phyloP scores from a whole-genome alignment of 2,329 filamentous ascomycete genomes.

The Colletotrichum echinochloae region DNA sequence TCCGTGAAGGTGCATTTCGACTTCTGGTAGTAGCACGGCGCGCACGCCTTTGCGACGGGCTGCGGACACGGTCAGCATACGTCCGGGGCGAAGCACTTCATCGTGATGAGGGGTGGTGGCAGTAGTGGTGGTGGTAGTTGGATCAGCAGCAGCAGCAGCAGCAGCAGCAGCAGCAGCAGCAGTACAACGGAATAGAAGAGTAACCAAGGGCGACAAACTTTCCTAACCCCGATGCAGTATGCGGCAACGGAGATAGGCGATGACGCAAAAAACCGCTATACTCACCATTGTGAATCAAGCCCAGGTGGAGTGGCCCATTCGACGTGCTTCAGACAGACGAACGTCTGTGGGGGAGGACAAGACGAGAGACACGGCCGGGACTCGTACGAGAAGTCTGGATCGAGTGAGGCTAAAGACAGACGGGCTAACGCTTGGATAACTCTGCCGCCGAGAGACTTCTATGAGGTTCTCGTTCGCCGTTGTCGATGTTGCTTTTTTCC shows the following conservation, averaged over 20 bases:
- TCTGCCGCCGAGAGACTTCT: background rate
- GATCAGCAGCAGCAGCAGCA: background rate
- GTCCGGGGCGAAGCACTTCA: background rate
- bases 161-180: background rate
- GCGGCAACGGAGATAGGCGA: conserved; percentile 20
- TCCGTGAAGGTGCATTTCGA: conserved; percentile 40
- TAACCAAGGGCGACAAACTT: background rate
- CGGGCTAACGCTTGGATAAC: conserved; percentile 13
- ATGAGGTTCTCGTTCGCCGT: background rate
- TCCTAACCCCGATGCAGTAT: background rate
- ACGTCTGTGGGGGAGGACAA: conserved; percentile 32
- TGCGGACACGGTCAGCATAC: conserved; percentile 7
- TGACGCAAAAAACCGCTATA: conserved; percentile 12
- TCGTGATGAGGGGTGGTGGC: too few relatives aligned
- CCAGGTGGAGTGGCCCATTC: conserved; percentile 39
- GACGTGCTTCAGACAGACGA: conserved; percentile 37
- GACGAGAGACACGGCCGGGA: conserved; percentile 8
- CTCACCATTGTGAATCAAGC: conserved; percentile 37
- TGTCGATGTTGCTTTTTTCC: too few relatives aligned
- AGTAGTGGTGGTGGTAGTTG: too few relatives aligned
- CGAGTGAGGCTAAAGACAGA: conserved; percentile 6
- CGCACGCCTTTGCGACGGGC: conserved; percentile 39
- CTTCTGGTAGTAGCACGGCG: conserved; percentile 41
- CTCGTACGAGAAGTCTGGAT: conserved; percentile 24
- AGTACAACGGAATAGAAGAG: background rate